Evolutionary conservation across 805 yeast genomes (phyloP), one percentile per base, ranked within the genome.

Genomic region (Blastobotrys americana): DNA sequence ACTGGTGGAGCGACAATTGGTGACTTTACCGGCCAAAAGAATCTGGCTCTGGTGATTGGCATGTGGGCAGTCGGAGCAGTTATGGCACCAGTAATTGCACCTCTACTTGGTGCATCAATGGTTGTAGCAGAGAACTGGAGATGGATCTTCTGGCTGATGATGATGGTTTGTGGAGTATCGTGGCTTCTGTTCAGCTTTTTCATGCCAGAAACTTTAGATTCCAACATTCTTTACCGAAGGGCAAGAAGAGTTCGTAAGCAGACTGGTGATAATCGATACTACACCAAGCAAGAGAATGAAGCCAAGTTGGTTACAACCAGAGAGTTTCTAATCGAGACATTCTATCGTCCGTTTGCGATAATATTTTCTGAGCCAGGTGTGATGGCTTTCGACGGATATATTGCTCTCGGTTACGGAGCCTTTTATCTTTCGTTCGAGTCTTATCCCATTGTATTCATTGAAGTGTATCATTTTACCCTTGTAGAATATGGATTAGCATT

Each of bases 1-100:
- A 76, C 84, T 53, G 94, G 87, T n/a, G 90, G 89, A 48, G 82
- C 80, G 5, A 64, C 77, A 4, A 58, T 77, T 36, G 73, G 74
- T 20, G 83, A 78, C 56, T 57, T 77, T 35, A 57, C 70, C 9
- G 36, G 57, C 3, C 60, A 65, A 5, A 64, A 73, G 3, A 61
- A 62, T 47, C 58, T 72, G 25, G 78, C 82, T 1, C 51, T 70
- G 18, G 72, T 72, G 2, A 59, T 79, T 39, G 75, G 73, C 3
- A 44, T 65, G 8, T 78, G 84, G 84, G 66, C 76, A 8, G 48
- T 72, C 20, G 74, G 72, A 40, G 74, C 78, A 1, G 72, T 72
- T 33, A 59, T 68, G 34, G 83, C 81, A 6, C 81, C 80, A 1
- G 65, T 71, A 2, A 38, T 73, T 13, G 82, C 80, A 10, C 83